Conservation (phyloP, 306 rosid genomes). For the Lotus japonicus region DNA sequence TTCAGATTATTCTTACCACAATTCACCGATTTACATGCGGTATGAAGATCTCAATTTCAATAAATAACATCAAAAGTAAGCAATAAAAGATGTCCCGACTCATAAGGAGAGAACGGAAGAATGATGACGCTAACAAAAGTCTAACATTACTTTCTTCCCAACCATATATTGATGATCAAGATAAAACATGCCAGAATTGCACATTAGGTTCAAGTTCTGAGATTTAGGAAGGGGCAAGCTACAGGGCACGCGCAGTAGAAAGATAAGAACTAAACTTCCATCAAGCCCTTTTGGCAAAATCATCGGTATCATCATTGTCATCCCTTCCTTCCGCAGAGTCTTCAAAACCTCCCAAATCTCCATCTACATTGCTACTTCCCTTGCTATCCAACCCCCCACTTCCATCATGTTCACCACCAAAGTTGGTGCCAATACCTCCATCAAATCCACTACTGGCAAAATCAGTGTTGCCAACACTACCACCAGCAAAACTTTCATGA, state of each 20-base stretch:
- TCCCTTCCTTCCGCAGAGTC: conserved; percentile 45
- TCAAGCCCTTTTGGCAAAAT: conserved; percentile 74
- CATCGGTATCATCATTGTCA: conserved; percentile 28
- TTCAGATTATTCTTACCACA: conserved; percentile 12
- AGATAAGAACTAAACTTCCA: conserved; percentile 4
- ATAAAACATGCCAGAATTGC: conserved; percentile 19
- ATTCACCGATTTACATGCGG: conserved; percentile 25
- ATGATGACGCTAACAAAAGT: neutral
- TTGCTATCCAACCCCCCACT: conserved; percentile 27
- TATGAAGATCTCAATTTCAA: conserved; percentile 5
- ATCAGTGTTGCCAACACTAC: neutral
- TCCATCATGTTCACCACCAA: neutral
- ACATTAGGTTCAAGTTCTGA: conserved; percentile 14
- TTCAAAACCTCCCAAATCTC: conserved; percentile 24
- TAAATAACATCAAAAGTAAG: conserved; percentile 9
- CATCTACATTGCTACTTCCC: conserved; percentile 11
- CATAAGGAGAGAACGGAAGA: neutral
- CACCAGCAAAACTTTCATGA: conserved; percentile 5
- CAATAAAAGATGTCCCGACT: conserved; percentile 8
- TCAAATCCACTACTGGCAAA: conserved; percentile 13
- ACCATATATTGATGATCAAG: conserved; percentile 11
- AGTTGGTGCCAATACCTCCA: neutral
- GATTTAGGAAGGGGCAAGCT: neutral
- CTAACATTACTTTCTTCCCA: conserved; percentile 12
- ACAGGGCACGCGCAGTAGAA: conserved; percentile 11